Conservation (phyloP, 2,329 filamentous ascomycete species). For the Trichoderma lentiforme region DNA sequence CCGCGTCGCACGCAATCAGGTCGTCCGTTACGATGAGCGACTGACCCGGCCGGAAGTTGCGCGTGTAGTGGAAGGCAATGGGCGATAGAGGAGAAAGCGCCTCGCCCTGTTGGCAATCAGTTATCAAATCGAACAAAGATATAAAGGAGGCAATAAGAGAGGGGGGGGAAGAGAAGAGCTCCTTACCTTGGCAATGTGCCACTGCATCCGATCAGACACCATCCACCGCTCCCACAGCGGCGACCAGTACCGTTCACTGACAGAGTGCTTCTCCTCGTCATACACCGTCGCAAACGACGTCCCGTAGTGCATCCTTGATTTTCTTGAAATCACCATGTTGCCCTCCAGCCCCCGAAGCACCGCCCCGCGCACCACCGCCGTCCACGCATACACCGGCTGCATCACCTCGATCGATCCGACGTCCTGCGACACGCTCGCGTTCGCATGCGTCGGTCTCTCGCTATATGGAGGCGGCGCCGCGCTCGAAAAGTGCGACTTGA, state of each 20-base stretch:
- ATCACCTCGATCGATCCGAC: slow-evolving; percentile 69
- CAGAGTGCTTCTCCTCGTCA: slow-evolving; percentile 69
- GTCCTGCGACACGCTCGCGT: slow-evolving; percentile 43
- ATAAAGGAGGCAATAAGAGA: neutral
- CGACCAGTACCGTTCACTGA: slow-evolving; percentile 74
- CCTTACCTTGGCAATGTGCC: slow-evolving; percentile 74
- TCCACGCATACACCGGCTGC: slow-evolving; percentile 80
- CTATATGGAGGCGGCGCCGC: slow-evolving; percentile 61
- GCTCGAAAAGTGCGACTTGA: slow-evolving; percentile 66
- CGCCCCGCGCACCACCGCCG: slow-evolving; percentile 73
- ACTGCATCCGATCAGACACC: slow-evolving; percentile 80
- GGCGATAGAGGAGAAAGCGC: slow-evolving; percentile 70
- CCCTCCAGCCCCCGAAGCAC: slow-evolving; percentile 73
- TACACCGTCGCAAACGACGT: slow-evolving; percentile 80
- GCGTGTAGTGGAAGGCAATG: slow-evolving; percentile 80
- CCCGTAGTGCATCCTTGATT: slow-evolving; percentile 74
- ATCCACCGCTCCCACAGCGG: slow-evolving; percentile 80
- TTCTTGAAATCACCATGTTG: slow-evolving; percentile 72
- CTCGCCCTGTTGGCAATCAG: slow-evolving; percentile 53
- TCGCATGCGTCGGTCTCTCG: slow-evolving; percentile 65
- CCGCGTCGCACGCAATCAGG: slow-evolving; percentile 70
- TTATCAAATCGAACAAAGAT: neutral
- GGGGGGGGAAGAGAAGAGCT: slow-evolving; percentile 5
- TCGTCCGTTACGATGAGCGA: slow-evolving; percentile 77
- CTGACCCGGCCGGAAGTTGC: slow-evolving; percentile 77